Percentiles rank a stretch among this genome's conserved stretches.
Evolutionary conservation across 345 rosid species (phyloP).

Genomic region (Brassica incana): DNA sequence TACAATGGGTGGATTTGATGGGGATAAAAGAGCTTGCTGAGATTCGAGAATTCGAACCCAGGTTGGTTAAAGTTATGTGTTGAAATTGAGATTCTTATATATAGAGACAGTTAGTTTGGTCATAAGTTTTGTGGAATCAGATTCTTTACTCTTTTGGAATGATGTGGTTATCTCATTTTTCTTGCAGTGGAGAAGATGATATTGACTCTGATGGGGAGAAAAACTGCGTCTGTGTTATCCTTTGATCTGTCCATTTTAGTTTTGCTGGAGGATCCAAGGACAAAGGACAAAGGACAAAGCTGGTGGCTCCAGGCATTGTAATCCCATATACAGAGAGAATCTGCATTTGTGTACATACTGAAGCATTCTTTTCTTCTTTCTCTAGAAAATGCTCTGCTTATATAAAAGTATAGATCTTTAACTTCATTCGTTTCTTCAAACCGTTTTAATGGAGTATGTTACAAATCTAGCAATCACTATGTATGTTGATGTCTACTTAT

Average conservation of each 20-base stretch:
- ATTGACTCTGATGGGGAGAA: constrained; percentile 38
- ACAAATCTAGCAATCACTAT: neutral
- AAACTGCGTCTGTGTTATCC: constrained; percentile 55
- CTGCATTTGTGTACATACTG: constrained; percentile 1
- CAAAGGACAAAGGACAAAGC: neutral
- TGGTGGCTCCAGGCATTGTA: too few relatives aligned
- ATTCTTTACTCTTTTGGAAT: neutral
- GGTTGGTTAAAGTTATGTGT: constrained; percentile 39
- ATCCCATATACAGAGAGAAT: constrained; percentile 12
- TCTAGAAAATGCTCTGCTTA: constrained; percentile 4
- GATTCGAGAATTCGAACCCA: constrained; percentile 66
- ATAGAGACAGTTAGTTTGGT: neutral
- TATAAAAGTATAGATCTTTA: constrained; percentile 16
- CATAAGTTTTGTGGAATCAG: neutral
- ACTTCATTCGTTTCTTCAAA: constrained; percentile 28
- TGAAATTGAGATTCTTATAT: neutral
- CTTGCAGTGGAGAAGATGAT: constrained; percentile 54
- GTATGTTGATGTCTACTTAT: neutral
- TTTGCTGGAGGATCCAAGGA: constrained; percentile 17
- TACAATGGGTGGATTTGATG: constrained; percentile 70
- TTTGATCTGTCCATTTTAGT: constrained; percentile 38
- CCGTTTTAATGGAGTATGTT: constrained; percentile 8
- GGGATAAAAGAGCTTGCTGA: constrained; percentile 66
- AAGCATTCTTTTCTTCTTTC: constrained; percentile 22
- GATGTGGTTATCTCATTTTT: constrained; percentile 4